phyloP scores from a whole-genome alignment of 441 rosid genomes.

The Adansonia madagascariensis region DNA sequence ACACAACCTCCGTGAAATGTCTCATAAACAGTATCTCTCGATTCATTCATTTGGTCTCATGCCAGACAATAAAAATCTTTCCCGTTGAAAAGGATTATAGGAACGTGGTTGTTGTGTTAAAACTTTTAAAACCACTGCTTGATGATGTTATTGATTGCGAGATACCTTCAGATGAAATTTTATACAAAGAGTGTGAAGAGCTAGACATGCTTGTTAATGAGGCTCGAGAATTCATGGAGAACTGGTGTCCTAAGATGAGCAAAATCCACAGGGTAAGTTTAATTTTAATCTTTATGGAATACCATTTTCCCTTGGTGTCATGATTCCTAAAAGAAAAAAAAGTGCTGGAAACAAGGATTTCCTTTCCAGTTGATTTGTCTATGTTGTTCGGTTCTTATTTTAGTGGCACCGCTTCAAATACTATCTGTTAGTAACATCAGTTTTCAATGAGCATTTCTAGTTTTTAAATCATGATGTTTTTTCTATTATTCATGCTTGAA shows the following conservation, averaged over 20 bases:
- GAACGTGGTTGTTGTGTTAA: slow-evolving; percentile 57
- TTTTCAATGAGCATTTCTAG: background rate
- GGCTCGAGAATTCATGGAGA: slow-evolving; percentile 79
- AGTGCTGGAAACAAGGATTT: background rate
- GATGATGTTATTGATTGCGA: slow-evolving; percentile 71
- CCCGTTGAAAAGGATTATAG: slow-evolving; percentile 63
- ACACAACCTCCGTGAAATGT: slow-evolving; percentile 56
- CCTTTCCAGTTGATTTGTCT: background rate
- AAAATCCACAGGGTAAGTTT: slow-evolving; percentile 71
- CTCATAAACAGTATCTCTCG: slow-evolving; percentile 86
- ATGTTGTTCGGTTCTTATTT: background rate
- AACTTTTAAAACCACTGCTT: slow-evolving; percentile 75
- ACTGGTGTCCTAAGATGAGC: slow-evolving; percentile 75
- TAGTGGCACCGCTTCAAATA: background rate
- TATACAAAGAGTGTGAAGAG: slow-evolving; percentile 69
- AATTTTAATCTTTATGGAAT: slow-evolving; percentile 11
- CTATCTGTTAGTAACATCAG: background rate
- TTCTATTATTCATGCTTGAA: background rate
- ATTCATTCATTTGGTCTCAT: slow-evolving; percentile 78
- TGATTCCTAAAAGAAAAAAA: background rate
- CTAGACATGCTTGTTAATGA: slow-evolving; percentile 70
- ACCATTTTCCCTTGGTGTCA: background rate
- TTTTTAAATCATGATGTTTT: background rate
- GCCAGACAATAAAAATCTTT: slow-evolving; percentile 59
- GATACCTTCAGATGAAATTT: slow-evolving; percentile 52